Conservation (phyloP, 2,329 filamentous ascomycete genomes). For the Aspergillaceae sp. region DNA sequence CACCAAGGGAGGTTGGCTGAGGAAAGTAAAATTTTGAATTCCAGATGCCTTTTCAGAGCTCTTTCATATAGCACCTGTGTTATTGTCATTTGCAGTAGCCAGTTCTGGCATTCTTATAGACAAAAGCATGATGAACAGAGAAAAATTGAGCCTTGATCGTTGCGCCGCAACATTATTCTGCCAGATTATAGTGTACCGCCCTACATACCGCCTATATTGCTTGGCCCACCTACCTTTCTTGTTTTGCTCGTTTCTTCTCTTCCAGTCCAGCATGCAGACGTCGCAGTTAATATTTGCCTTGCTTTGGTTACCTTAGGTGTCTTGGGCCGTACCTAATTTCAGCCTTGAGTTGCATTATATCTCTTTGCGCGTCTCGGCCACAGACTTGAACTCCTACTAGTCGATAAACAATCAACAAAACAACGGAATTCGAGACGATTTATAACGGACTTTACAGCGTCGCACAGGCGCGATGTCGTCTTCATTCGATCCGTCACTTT, state of each 20-base stretch:
- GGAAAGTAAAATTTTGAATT: background rate
- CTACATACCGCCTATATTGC: background rate
- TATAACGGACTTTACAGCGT: no score
- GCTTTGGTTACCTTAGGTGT: background rate
- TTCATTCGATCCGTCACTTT: slow-evolving; percentile 52
- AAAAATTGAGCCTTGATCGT: slow-evolving; percentile 8
- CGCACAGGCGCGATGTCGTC: slow-evolving; percentile 21
- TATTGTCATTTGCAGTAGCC: background rate
- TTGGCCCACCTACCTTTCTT: background rate
- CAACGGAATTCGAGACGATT: background rate
- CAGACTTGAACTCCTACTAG: background rate
- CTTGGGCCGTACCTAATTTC: no score
- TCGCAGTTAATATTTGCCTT: background rate
- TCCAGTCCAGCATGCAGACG: background rate
- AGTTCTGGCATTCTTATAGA: background rate
- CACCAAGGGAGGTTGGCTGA: background rate
- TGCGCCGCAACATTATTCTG: slow-evolving; percentile 20
- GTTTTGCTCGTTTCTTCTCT: background rate
- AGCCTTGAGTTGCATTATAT: background rate
- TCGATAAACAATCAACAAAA: background rate
- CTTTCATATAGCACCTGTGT: background rate
- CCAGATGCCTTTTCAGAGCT: background rate
- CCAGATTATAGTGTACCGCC: background rate
- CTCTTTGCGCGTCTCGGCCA: no score
- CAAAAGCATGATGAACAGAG: background rate